Conservation (phyloP, 148 eudicot genomes). For the Gaultheria prostrata region DNA sequence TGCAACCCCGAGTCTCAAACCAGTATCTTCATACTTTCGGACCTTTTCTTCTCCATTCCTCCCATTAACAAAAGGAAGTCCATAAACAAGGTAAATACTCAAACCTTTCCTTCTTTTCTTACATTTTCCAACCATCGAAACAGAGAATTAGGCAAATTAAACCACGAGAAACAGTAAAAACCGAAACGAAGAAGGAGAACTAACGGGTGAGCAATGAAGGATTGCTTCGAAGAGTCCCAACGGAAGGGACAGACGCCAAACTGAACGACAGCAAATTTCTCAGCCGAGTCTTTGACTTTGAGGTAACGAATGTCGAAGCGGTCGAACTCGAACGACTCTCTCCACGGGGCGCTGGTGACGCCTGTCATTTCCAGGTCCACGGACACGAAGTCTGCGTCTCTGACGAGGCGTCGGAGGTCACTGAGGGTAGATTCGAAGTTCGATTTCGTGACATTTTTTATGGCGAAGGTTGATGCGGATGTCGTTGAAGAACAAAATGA, state of each 20-base stretch:
- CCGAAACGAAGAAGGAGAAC: slow-evolving; percentile 22
- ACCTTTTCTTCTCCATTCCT: neutral
- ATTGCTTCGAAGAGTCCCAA: slow-evolving; percentile 50
- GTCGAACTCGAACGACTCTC: slow-evolving; percentile 75
- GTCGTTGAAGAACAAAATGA: slow-evolving; percentile 23
- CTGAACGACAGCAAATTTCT: slow-evolving; percentile 87
- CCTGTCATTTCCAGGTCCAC: slow-evolving; percentile 96
- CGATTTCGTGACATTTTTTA: slow-evolving; percentile 76
- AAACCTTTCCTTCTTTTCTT: neutral
- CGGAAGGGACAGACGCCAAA: slow-evolving; percentile 97
- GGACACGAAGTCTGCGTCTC: slow-evolving; percentile 74
- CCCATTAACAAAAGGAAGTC: neutral
- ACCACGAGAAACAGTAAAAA: neutral
- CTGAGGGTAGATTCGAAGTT: slow-evolving; percentile 64
- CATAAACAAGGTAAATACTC: neutral
- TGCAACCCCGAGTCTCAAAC: neutral
- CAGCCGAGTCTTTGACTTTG: slow-evolving; percentile 79
- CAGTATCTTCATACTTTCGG: neutral
- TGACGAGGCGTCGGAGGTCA: slow-evolving; percentile 53
- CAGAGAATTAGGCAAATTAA: neutral
- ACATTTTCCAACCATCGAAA: neutral
- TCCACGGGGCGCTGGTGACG: slow-evolving; percentile 81
- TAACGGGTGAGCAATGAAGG: slow-evolving; percentile 86
- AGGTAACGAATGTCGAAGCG: slow-evolving; percentile 64
- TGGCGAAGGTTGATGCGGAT: slow-evolving; percentile 36